Evolutionary conservation across 2,329 filamentous ascomycete species (phyloP).

Genomic region (Ophiostoma sp.): DNA sequence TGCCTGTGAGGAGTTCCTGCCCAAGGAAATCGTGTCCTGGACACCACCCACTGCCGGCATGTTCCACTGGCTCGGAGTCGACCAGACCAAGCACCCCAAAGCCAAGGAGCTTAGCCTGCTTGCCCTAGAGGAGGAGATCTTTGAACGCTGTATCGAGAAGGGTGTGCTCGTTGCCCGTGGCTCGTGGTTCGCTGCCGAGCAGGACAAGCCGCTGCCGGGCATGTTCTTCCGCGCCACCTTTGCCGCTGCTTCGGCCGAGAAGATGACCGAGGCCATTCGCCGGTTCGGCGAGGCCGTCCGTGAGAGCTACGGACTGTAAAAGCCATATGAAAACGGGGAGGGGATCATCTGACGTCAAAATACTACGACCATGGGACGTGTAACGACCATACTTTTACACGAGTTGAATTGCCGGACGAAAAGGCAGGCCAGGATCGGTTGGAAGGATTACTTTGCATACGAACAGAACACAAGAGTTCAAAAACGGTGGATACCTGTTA

Average conservation of each 20-base stretch:
- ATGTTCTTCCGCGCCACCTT: conserved; percentile 90
- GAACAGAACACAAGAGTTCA: not conserved
- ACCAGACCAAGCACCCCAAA: conserved; percentile 18
- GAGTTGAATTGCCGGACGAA: too few species aligned
- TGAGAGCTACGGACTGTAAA: conserved; percentile 43
- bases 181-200: conserved; percentile 84
- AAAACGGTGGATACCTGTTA: not conserved
- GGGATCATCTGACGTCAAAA: too few species aligned
- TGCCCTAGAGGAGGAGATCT: conserved; percentile 80
- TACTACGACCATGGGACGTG: too few species aligned
- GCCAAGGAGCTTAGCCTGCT: conserved; percentile 43
- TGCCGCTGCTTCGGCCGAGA: conserved; percentile 67
- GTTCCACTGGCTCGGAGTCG: conserved; percentile 70
- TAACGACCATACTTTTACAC: too few species aligned
- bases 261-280: conserved; percentile 66
- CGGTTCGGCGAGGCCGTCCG: conserved; percentile 71
- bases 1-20: conserved; percentile 74
- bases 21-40: conserved; percentile 71
- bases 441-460: conserved; percentile 3
- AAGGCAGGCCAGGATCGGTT: not conserved
- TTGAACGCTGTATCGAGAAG: conserved; percentile 66
- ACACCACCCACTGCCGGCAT: conserved; percentile 77
- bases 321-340: too few species aligned
- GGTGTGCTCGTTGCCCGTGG: conserved; percentile 78
- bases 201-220: conserved; percentile 51